These are phyloP conservation scores for Corymbia maculata DNA, from an alignment of 345 rosid genomes.

Conservation along the genomic window DNA sequence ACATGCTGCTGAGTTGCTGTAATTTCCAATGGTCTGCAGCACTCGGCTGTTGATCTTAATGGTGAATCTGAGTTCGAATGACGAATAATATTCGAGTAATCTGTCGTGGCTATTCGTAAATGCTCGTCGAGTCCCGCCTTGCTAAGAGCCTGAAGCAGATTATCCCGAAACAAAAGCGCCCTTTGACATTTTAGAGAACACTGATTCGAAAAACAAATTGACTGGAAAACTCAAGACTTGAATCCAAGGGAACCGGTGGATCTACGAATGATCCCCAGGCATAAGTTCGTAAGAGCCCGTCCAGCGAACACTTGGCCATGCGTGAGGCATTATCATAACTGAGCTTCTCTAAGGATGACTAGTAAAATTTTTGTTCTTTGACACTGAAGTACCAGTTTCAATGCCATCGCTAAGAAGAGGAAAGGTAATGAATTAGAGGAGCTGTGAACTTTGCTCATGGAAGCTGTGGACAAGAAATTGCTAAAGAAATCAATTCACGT, in stretches of 20 bases:
- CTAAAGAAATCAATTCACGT: no score
- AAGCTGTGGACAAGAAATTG: no score
- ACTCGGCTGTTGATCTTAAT: background rate
- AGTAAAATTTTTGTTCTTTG: background rate
- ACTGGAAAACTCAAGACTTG: background rate
- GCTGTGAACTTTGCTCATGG: background rate
- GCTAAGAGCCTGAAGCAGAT: background rate
- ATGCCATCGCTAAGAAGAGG: no score
- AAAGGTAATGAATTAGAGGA: no score
- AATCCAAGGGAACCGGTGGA: background rate
- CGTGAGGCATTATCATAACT: background rate
- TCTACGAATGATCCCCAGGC: background rate
- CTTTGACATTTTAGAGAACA: background rate
- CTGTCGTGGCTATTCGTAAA: background rate
- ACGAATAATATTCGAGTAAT: background rate
- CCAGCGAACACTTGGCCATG: background rate
- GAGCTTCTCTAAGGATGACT: background rate
- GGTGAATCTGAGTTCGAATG: background rate
- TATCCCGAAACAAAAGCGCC: background rate
- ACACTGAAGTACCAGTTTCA: background rate
- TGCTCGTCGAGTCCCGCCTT: background rate
- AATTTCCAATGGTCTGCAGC: background rate
- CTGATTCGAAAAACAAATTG: background rate
- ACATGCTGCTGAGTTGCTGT: background rate
- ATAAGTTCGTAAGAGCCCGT: background rate